phyloP scores from a whole-genome alignment of 495 filamentous ascomycete species.

The Parathielavia hyrcaniae region DNA sequence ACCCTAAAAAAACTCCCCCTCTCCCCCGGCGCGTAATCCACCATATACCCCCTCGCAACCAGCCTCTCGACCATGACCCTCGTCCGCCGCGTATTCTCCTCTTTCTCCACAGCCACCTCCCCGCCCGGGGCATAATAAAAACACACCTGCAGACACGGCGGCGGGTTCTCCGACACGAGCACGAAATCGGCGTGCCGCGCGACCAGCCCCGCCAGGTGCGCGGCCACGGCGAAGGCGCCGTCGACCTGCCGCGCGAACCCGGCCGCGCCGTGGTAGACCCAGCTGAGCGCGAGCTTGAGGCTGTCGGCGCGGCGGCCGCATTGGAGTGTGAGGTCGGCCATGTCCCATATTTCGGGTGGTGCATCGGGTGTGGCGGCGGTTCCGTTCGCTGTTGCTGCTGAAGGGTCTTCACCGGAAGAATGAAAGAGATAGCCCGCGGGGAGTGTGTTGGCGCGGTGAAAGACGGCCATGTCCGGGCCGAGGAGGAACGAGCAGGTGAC shows the following conservation, averaged over 20 bases:
- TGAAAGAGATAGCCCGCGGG: slow-evolving; percentile 86
- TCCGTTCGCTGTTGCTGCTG: slow-evolving; percentile 15
- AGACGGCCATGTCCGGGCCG: slow-evolving; percentile 62
- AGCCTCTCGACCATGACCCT: slow-evolving; percentile 58
- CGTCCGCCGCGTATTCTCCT: slow-evolving; percentile 65
- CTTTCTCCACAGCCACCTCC: slow-evolving; percentile 43
- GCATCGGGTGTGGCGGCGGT: background rate
- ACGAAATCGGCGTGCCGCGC: slow-evolving; percentile 52
- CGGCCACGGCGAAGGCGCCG: slow-evolving; percentile 59
- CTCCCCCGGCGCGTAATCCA: slow-evolving; percentile 81
- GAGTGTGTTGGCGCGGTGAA: slow-evolving; percentile 78
- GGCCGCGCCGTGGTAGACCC: slow-evolving; percentile 74
- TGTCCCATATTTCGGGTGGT: slow-evolving; percentile 58
- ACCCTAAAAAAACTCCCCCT: slow-evolving; percentile 81
- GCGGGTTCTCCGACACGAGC: slow-evolving; percentile 67
- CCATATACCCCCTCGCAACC: slow-evolving; percentile 76
- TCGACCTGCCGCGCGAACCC: slow-evolving; percentile 59
- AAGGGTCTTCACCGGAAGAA: slow-evolving; percentile 33
- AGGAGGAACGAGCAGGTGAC: slow-evolving; percentile 88
- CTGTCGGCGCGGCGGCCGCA: slow-evolving; percentile 82
- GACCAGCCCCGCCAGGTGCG: slow-evolving; percentile 57
- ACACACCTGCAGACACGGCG: slow-evolving; percentile 89
- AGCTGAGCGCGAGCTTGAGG: slow-evolving; percentile 78
- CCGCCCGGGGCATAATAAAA: slow-evolving; percentile 73
- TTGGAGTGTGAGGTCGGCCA: slow-evolving; percentile 90